phyloP scores from a whole-genome alignment of 1,284 basidiomycete genomes.

The Trichosporon sp. region DNA sequence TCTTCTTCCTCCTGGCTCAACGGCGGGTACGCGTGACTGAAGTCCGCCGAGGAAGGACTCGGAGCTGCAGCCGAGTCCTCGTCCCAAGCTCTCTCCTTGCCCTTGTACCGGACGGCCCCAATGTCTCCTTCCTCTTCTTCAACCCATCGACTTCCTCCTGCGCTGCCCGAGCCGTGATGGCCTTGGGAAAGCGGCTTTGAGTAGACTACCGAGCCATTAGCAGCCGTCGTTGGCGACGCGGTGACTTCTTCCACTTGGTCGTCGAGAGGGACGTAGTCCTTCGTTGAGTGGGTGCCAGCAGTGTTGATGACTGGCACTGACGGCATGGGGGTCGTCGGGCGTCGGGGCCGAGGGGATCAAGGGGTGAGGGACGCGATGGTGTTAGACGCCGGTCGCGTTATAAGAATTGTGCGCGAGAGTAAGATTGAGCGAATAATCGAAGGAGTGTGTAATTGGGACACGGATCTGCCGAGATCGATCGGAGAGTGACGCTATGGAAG shows the following conservation, averaged over 20 bases:
- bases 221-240: constrained; percentile 28
- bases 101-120: constrained; percentile 19
- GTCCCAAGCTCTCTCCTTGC: constrained; percentile 35
- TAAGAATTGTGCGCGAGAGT: neutral
- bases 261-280: constrained; percentile 37
- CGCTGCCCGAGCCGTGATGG: constrained; percentile 17
- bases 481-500: neutral
- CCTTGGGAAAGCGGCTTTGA: constrained; percentile 14
- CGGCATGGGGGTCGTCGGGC: constrained; percentile 20
- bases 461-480: neutral
- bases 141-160: constrained; percentile 2
- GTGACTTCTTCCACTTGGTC: constrained; percentile 30
- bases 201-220: constrained; percentile 40
- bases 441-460: neutral
- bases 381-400: neutral
- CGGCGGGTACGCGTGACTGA: constrained; percentile 34
- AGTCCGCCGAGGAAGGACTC: neutral
- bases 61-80: constrained; percentile 20
- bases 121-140: constrained; percentile 25
- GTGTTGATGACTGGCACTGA: constrained; percentile 22
- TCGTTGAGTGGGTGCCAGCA: constrained; percentile 14
- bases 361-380: constrained; percentile 1
- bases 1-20: constrained; percentile 42
- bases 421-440: neutral
- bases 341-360: neutral